A percentile compares a stretch with the other conserved stretches of the same genome.
phyloP scores from a whole-genome alignment of 2,329 filamentous ascomycete genomes.

The Fusarium floridanum region DNA sequence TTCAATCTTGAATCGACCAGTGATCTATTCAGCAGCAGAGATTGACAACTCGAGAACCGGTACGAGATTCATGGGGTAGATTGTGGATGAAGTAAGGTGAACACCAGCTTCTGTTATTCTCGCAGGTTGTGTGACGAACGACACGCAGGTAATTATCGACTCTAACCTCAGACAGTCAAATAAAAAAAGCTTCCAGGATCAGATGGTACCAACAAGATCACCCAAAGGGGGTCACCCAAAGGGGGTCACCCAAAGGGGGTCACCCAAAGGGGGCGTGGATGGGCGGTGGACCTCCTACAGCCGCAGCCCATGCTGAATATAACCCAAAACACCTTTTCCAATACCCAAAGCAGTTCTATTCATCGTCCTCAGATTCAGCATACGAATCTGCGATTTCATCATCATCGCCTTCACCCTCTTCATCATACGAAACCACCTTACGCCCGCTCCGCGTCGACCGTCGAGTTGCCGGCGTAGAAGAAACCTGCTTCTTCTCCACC shows the following conservation, averaged over 20 bases:
- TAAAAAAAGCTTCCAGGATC: neutral
- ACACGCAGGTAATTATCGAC: neutral
- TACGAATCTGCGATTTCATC: constrained; percentile 25
- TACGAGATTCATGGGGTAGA: neutral
- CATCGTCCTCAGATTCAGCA: constrained; percentile 18
- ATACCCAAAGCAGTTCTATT: neutral
- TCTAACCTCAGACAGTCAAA: neutral
- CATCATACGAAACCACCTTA: constrained; percentile 27
- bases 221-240: neutral
- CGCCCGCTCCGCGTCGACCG: constrained; percentile 38
- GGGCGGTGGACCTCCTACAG: neutral
- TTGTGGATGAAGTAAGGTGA: neutral
- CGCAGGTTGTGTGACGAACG: neutral
- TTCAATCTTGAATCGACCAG: neutral
- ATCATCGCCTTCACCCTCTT: constrained; percentile 22
- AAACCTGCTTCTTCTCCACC: neutral
- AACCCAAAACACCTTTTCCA: neutral
- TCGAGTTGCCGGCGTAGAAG: constrained; percentile 16
- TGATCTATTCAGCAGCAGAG: too few relatives aligned
- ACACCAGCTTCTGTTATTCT: neutral
- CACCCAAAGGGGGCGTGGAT: neutral
- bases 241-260: neutral
- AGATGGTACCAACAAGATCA: neutral
- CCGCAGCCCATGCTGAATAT: constrained; percentile 2
- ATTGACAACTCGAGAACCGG: neutral